Base-by-base conservation (phyloP, 2,329 filamentous ascomycete species). In the Fonsecaea nubica region DNA sequence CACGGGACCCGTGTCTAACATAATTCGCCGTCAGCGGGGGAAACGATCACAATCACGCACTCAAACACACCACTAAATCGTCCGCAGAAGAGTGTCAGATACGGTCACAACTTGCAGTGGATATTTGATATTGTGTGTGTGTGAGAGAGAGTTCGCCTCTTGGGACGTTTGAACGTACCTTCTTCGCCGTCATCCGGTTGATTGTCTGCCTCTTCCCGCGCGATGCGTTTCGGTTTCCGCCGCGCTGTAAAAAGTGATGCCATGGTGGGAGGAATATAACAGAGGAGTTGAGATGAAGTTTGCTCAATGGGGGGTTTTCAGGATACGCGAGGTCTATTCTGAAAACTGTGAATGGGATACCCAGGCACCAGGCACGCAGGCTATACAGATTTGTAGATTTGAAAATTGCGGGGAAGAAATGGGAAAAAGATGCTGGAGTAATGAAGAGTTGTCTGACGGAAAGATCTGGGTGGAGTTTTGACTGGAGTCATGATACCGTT, bases 191-290 rank as follows among this genome's bases (percentile, higher is more conserved):
- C 88, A 12, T 89, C 87, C 66, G 36, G 30, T 35, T 66, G 32
- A 6, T 61, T 21, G 53, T 92, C 90, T 50, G 87, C 90, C 72
- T 97, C 91, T 74, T 93, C 90, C 71, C 91, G 90, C 55, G 91
- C 89, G 72, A 95, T 66, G 58, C 71, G 68, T 55, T 72, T 72
- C 10, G 72, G 71, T 64, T 73, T 93, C 70, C 87, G 83, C 62
- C 85, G 80, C 67, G 82, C 82, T 50, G 81, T 81, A 70, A 86
- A 85, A 8, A 83, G 79, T 69, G 86, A 83, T 67, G 83, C 87
- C 86, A 89, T 89, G 45, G 15, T 60, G 54, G 55, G 18, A 45
- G 50, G n/a, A n/a, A n/a, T n/a, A n/a, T n/a, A n/a, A n/a, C n/a
- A n/a, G n/a, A n/a, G n/a, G n/a, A n/a, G n/a, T n/a, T n/a, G n/a